These are phyloP conservation scores for Rhodamnia argentea DNA, from an alignment of 345 rosid species.

Conservation along the genomic window DNA sequence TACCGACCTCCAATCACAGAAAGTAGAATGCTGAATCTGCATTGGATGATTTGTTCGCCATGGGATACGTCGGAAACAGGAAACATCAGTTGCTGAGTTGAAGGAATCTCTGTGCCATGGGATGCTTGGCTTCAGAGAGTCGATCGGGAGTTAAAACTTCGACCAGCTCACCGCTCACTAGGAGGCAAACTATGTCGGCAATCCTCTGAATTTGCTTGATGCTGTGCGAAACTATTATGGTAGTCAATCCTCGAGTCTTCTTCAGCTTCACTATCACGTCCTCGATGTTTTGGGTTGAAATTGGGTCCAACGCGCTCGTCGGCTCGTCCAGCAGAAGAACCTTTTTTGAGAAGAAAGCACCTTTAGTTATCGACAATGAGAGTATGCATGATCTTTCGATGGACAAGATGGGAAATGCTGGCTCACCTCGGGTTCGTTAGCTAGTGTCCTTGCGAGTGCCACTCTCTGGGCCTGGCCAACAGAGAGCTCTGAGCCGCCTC, in stretches of 20 bases:
- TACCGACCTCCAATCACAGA: not conserved
- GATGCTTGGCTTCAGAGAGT: constrained; percentile 67
- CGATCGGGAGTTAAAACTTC: constrained; percentile 61
- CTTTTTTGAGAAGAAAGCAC: constrained; percentile 4
- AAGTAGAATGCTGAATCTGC: not conserved
- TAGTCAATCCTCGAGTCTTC: constrained; percentile 51
- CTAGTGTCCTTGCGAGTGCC: constrained; percentile 85
- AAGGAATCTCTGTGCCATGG: constrained; percentile 69
- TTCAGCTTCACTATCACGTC: constrained; percentile 69
- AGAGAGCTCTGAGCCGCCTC: constrained; percentile 51
- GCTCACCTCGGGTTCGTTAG: constrained; percentile 71
- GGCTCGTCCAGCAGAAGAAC: constrained; percentile 80
- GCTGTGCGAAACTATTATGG: constrained; percentile 75
- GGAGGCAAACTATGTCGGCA: constrained; percentile 72
- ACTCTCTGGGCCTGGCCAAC: constrained; percentile 95
- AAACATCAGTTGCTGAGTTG: constrained; percentile 25
- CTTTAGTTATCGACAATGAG: not conserved
- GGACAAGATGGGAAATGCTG: not conserved
- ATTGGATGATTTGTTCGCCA: not conserved
- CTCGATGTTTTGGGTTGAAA: constrained; percentile 80
- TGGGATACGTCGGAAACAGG: not conserved
- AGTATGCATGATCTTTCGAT: not conserved
- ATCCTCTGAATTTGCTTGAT: constrained; percentile 84
- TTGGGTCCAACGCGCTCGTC: constrained; percentile 79
- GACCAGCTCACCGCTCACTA: constrained; percentile 69